Conservation (phyloP, 148 eudicot species). For the Cornus florida region DNA sequence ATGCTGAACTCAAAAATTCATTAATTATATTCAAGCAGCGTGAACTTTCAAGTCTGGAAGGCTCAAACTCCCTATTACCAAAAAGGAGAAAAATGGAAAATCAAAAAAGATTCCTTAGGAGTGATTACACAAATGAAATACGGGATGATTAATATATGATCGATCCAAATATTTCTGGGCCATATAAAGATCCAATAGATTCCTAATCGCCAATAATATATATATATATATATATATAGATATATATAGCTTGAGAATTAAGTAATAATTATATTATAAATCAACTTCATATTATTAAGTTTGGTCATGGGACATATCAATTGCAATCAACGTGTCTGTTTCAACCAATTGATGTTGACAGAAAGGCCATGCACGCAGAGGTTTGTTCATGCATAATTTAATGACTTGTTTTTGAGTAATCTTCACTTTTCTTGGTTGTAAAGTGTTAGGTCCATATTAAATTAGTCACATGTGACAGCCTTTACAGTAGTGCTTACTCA, state of each 20-base stretch:
- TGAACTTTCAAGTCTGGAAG: too few species aligned
- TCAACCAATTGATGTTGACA: constrained; percentile 7
- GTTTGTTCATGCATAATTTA: neutral
- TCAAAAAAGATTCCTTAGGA: too few species aligned
- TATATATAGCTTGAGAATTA: too few species aligned
- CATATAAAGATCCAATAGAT: neutral
- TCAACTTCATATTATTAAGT: neutral
- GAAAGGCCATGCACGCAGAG: neutral
- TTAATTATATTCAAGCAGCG: too few species aligned
- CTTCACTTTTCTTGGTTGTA: neutral
- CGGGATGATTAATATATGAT: too few species aligned
- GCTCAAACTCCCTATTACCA: too few species aligned
- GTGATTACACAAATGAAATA: too few species aligned
- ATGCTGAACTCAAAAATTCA: too few species aligned
- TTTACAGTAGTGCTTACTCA: constrained; percentile 10
- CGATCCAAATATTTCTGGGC: neutral
- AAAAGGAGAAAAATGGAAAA: too few species aligned
- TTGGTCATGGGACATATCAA: too few species aligned
- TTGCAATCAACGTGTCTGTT: neutral
- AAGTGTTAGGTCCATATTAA: neutral
- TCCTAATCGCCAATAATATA: neutral
- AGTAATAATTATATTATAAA: too few species aligned
- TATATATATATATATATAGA: too few species aligned
- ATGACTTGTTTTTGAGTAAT: neutral
- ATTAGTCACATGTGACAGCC: neutral